These are phyloP conservation scores for Fusarium oligoseptatum DNA, from an alignment of 2,329 filamentous ascomycete genomes.

Conservation along the genomic window DNA sequence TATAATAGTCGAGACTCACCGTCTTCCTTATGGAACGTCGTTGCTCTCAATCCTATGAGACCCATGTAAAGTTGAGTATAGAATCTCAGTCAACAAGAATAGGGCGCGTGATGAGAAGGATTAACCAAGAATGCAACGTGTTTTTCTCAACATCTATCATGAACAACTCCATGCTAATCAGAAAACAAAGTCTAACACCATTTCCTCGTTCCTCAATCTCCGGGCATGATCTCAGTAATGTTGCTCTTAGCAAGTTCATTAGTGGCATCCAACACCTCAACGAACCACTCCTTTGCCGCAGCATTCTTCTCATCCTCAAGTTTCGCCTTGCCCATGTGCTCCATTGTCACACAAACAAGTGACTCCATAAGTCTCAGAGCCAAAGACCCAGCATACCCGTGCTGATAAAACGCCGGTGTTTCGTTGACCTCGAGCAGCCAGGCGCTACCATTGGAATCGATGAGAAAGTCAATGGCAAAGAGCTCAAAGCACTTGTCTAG, in stretches of 20 bases:
- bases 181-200: not conserved
- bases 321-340: slow-evolving; percentile 48
- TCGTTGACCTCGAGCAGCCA: slow-evolving; percentile 57
- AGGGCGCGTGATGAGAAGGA: not conserved
- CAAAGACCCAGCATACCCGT: slow-evolving; percentile 51
- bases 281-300: slow-evolving; percentile 14
- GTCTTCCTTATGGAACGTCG: too few species aligned
- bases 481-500: slow-evolving; percentile 55
- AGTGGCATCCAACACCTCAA: slow-evolving; percentile 39
- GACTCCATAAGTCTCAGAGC: slow-evolving; percentile 54
- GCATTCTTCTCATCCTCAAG: not conserved
- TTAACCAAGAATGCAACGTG: not conserved
- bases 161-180: not conserved
- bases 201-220: not conserved
- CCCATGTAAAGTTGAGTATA: too few species aligned
- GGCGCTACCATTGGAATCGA: slow-evolving; percentile 48
- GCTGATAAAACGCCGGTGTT: slow-evolving; percentile 55
- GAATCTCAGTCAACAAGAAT: too few species aligned
- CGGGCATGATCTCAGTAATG: slow-evolving; percentile 41
- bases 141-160: not conserved
- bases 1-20: too few species aligned
- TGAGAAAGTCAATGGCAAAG: slow-evolving; percentile 54
- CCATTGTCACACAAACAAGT: slow-evolving; percentile 50
- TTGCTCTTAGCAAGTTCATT: slow-evolving; percentile 40
- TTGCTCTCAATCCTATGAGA: too few species aligned